Evolutionary conservation across 345 rosid species (phyloP), one percentile per base, ranked within the genome.

Genomic region (Ceriops decandra): DNA sequence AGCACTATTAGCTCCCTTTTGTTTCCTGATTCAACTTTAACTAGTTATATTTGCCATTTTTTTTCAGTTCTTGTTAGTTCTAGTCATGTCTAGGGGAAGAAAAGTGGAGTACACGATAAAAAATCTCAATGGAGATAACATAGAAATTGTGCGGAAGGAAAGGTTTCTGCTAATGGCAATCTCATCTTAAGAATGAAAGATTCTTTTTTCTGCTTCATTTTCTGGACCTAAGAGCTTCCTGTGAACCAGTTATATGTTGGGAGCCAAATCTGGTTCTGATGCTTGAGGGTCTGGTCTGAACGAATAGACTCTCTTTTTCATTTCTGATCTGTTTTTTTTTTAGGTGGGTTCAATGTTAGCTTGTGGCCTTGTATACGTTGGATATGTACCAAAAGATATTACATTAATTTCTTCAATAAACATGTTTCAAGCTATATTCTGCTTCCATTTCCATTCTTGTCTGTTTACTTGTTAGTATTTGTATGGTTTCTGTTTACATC

Each of bases 11-110:
- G 66, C 76, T 72, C n/a, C 64, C 21, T 21, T 21, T 26, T n/a
- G 67, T 49, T 62, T 62, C 74, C 58, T 53, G n/a, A 60, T 46
- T 76, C 76, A 79, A 72, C 82, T 60, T 76, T 78, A 84, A 79
- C 77, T 79, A 75, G 63, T 68, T 60, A 64, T 52, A 67, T 62
- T 71, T 35, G 63, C 65, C 63, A 73, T 74, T 83, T 82, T 69
- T 80, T 80, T 80, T 72, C 4, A 68, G 70, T 67, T 67, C 22
- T 78, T 71, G 68, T 70, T 67, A 71, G 53, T 81, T 66, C 59
- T 54, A 53, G 51, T 77, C 72, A 47, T 46, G 42, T 62, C 49
- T 68, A 67, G 69, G 60, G 36, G 61, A 57, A 74, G 47, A 35
- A 67, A 57, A 68, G 33, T 27, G 63, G 53, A 64, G 70, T 53